These are phyloP conservation scores for Geoglossum glabrum DNA, from an alignment of 495 filamentous ascomycete genomes.

Conservation along the genomic window DNA sequence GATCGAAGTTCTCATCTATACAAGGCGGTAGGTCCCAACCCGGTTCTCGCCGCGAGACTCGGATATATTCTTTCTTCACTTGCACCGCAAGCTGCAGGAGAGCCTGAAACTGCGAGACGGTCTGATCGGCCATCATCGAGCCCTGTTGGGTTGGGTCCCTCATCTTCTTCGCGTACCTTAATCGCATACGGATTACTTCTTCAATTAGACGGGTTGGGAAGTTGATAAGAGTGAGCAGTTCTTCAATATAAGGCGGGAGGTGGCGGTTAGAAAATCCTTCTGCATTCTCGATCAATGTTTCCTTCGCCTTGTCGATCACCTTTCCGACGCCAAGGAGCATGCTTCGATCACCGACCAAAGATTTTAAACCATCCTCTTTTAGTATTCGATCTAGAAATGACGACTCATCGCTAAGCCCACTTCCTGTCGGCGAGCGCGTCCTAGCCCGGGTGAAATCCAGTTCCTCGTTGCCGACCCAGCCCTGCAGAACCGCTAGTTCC, in stretches of 20 bases:
- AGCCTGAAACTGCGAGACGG: slow-evolving; percentile 92
- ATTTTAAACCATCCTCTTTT: slow-evolving; percentile 89
- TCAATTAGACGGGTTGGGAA: slow-evolving; percentile 91
- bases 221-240: slow-evolving; percentile 85
- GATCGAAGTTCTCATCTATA: slow-evolving; percentile 90
- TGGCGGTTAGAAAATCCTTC: slow-evolving; percentile 74
- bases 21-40: slow-evolving; percentile 92
- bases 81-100: slow-evolving; percentile 74
- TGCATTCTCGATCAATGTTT: slow-evolving; percentile 72
- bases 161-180: slow-evolving; percentile 87
- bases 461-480: slow-evolving; percentile 91
- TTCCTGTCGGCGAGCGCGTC: slow-evolving; percentile 23
- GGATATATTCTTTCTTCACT: slow-evolving; percentile 76
- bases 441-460: slow-evolving; percentile 63
- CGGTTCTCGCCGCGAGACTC: slow-evolving; percentile 66
- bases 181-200: slow-evolving; percentile 82
- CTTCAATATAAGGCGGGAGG: slow-evolving; percentile 90
- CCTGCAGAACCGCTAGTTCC: slow-evolving; percentile 70
- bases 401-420: slow-evolving; percentile 55
- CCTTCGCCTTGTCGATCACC: slow-evolving; percentile 85
- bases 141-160: slow-evolving; percentile 74
- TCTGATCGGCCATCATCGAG: slow-evolving; percentile 80
- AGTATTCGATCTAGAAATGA: slow-evolving; percentile 94
- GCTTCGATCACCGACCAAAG: slow-evolving; percentile 66
- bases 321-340: slow-evolving; percentile 65